These are phyloP conservation scores for Plenodomus biglobosus DNA, from an alignment of 2,329 filamentous ascomycete genomes.

Conservation along the genomic window DNA sequence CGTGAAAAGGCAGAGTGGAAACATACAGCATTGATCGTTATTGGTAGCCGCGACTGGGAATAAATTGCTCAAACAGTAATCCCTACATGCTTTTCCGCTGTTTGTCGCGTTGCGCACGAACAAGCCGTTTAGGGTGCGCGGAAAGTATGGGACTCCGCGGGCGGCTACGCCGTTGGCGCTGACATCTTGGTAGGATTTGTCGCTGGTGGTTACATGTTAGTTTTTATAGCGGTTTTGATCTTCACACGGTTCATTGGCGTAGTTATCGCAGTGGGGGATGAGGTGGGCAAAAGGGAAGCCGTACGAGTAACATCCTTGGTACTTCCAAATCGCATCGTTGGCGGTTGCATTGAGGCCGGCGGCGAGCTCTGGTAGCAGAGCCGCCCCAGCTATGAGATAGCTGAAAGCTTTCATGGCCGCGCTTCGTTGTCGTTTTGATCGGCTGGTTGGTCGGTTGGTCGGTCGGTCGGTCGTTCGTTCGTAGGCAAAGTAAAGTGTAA, in stretches of 20 bases:
- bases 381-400: conserved; percentile 18
- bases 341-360: conserved; percentile 5
- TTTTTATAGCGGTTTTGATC: neutral
- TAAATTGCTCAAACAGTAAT: conserved; percentile 1
- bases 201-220: neutral
- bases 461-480: neutral
- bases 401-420: conserved; percentile 18
- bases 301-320: conserved; percentile 22
- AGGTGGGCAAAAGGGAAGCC: neutral
- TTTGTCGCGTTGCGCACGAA: conserved; percentile 3
- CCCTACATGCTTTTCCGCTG: conserved; percentile 7
- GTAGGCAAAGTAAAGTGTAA: neutral
- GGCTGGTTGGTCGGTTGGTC: neutral
- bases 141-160: neutral
- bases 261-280: neutral
- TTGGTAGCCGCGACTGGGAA: conserved; percentile 15
- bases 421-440: neutral
- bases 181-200: neutral
- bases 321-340: conserved; percentile 11
- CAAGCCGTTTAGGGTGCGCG: conserved; percentile 9
- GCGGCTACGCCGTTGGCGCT: neutral
- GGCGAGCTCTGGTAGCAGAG: conserved; percentile 9
- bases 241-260: neutral
- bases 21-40: conserved; percentile 22
- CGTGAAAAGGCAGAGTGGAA: neutral